These are phyloP conservation scores for Rasamsonia emersonii DNA, from an alignment of 2,329 filamentous ascomycete genomes.

Conservation along the genomic window DNA sequence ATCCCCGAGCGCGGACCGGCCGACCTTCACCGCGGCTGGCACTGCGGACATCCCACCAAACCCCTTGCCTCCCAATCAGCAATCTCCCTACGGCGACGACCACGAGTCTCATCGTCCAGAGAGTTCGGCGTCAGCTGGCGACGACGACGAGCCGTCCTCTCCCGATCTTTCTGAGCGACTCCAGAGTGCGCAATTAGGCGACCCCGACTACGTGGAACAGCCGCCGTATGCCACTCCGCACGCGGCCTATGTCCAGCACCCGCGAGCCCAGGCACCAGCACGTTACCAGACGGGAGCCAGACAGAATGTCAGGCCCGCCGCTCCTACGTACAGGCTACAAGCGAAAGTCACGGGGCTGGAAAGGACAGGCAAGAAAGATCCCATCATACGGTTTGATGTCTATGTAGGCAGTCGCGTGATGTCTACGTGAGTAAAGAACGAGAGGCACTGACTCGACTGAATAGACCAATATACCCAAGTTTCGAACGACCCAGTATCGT, in stretches of 20 bases:
- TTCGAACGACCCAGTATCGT: conserved; percentile 94
- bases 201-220: conserved; percentile 31
- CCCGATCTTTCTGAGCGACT: conserved; percentile 36
- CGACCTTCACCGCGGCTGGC: conserved; percentile 23
- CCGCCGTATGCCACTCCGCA: conserved; percentile 29
- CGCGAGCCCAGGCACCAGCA: conserved; percentile 35
- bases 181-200: conserved; percentile 32
- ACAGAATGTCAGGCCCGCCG: conserved; percentile 36
- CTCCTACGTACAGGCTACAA: conserved; percentile 74
- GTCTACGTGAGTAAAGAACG: neutral
- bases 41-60: conserved; percentile 33
- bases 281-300: conserved; percentile 39
- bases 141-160: conserved; percentile 25
- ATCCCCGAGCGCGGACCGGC: conserved; percentile 47
- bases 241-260: conserved; percentile 27
- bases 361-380: conserved; percentile 89
- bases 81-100: conserved; percentile 24
- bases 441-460: conserved; percentile 4
- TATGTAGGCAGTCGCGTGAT: conserved; percentile 56
- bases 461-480: conserved; percentile 96
- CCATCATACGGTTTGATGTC: conserved; percentile 89
- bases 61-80: conserved; percentile 29
- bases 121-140: conserved; percentile 9
- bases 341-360: conserved; percentile 93
- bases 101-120: conserved; percentile 11